Percentiles rank a stretch among this genome's conserved stretches.
phyloP scores from a whole-genome alignment of 1,284 basidiomycete genomes.

The Cutaneotrichosporon curvatum region DNA sequence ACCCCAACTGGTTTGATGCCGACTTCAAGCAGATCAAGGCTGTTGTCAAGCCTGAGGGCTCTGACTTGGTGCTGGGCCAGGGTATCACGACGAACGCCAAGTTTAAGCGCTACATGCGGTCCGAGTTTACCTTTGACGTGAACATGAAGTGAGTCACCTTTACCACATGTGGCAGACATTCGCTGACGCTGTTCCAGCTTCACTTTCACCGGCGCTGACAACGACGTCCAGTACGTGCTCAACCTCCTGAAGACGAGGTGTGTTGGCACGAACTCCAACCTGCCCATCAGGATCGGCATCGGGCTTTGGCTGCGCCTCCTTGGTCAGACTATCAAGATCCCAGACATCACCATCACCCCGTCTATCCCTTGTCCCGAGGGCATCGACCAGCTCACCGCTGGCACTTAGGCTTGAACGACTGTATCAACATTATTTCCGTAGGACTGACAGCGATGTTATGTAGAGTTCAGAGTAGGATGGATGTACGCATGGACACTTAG shows the following conservation, averaged over 20 bases:
- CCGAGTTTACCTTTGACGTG: conserved; percentile 76
- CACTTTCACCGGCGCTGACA: background rate
- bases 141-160: conserved; percentile 50
- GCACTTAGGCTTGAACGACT: too few relatives aligned
- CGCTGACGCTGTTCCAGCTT: conserved; percentile 12
- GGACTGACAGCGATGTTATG: too few relatives aligned
- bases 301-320: conserved; percentile 50
- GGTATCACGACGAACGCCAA: conserved; percentile 52
- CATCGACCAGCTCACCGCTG: conserved; percentile 13
- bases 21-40: conserved; percentile 64
- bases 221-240: conserved; percentile 5
- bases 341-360: conserved; percentile 59
- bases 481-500: too few relatives aligned
- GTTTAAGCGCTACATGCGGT: conserved; percentile 59
- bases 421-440: too few relatives aligned
- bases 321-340: conserved; percentile 57
- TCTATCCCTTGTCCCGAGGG: conserved; percentile 60
- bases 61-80: conserved; percentile 61
- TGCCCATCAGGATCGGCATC: conserved; percentile 61
- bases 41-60: conserved; percentile 65
- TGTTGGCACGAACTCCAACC: conserved; percentile 50
- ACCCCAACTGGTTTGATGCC: conserved; percentile 79
- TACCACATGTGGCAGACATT: too few relatives aligned
- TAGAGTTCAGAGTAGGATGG: too few relatives aligned
- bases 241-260: conserved; percentile 52